Evolutionary conservation across 1,284 basidiomycete species (phyloP), one percentile per base, ranked within the genome.

Genomic region (Melampsora abietis-canadensis): DNA sequence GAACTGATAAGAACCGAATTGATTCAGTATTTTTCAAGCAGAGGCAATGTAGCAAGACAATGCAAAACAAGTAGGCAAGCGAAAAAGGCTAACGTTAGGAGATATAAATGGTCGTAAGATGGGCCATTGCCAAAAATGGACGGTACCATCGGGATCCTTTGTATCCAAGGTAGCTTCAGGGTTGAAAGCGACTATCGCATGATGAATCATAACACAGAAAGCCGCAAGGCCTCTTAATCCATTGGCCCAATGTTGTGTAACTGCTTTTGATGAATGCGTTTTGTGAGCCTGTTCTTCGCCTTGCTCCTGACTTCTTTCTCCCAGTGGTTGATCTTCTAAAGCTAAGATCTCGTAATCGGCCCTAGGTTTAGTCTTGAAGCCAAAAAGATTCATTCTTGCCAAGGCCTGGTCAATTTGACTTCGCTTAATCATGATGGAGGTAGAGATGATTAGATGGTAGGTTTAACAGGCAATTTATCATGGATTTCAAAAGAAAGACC

Each of bases 81-180:
- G 34, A 17, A 51, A 51, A 21, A 51, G 21, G 21, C 48, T 14
- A 21, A 51, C 48, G 21, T 51, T 51, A 12, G 48, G 48, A 51
- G 48, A 51, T 51, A 21, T 51, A 21, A 51, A 51, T 19, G 48
- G 5, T 21, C 48, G 48, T 51, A 51, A 19, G 21, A 51, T 51
- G 5, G 48, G 48, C 48, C 48, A 51, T 14, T 51, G 48, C 48
- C 48, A 51, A 51, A 51, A 51, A 51, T 51, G 48, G 48, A 51
- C 48, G 17, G 48, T 51, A 5, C 48, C 48, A 51, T 51, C 48
- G 48, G 48, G 17, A 14, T 51, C 48, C 3, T 21, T 51, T 51
- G 48, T 51, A 2, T 51, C 21, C 12, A 51, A 51, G 12, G 48
- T 51, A 51, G 48, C 48, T 17, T 51, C 17, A 17, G 48, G 5